A percentile compares a stretch with the other conserved stretches of the same genome.
phyloP scores from a whole-genome alignment of 1,284 basidiomycete genomes.

The Austroboletus novae-zelandiae region DNA sequence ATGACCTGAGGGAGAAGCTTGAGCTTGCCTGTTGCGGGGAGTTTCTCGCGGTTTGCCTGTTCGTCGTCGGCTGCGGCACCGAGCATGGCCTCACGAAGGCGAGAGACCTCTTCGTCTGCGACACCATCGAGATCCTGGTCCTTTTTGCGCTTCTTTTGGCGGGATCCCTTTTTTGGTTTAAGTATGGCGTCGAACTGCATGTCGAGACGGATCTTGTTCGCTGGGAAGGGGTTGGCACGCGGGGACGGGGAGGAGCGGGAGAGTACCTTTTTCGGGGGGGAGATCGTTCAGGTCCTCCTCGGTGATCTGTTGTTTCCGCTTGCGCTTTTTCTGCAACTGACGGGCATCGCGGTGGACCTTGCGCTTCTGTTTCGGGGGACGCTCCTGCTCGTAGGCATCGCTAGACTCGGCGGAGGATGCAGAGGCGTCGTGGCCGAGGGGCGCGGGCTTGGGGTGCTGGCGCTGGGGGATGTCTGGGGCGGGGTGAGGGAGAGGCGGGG shows the following conservation, averaged over 20 bases:
- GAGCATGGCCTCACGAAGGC: constrained; percentile 84
- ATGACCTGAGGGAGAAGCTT: constrained; percentile 85
- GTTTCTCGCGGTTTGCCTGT: constrained; percentile 75
- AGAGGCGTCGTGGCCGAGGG: constrained; percentile 40
- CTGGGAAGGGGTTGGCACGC: constrained; percentile 34
- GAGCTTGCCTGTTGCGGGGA: constrained; percentile 88
- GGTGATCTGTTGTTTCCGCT: constrained; percentile 43
- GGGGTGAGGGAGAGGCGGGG: background rate
- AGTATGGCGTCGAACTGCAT: constrained; percentile 82
- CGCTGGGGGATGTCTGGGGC: constrained; percentile 33
- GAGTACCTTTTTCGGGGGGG: constrained; percentile 69
- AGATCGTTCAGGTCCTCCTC: constrained; percentile 64
- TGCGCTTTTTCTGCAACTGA: constrained; percentile 48
- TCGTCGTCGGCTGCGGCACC: constrained; percentile 85
- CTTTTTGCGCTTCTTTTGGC: constrained; percentile 72
- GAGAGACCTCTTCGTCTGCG: constrained; percentile 89
- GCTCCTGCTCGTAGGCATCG: constrained; percentile 66
- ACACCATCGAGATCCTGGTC: constrained; percentile 80
- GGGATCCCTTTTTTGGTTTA: constrained; percentile 69
- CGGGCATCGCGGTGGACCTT: constrained; percentile 23
- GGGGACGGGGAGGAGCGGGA: constrained; percentile 10
- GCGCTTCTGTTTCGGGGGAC: constrained; percentile 31
- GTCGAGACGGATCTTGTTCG: constrained; percentile 61
- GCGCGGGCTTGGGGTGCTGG: constrained; percentile 27
- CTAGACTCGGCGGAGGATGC: constrained; percentile 62